Conservation (phyloP, 768 basidiomycete species). For the Podaxis sp. region DNA sequence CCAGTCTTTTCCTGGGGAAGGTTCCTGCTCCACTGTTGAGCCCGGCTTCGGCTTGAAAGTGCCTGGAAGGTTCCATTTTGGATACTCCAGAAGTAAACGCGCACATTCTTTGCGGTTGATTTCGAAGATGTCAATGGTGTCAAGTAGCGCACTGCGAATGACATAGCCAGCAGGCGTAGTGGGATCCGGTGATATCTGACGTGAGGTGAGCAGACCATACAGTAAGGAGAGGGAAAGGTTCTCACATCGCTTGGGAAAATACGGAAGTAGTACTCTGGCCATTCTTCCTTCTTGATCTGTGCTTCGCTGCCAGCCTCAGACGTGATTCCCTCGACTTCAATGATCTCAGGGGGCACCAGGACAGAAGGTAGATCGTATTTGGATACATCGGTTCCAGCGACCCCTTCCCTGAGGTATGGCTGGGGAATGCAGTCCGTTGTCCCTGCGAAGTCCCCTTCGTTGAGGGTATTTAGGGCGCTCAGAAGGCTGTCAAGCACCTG, state of each 20-base stretch:
- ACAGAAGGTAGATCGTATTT: conserved; percentile 73
- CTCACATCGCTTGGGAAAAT: conserved; percentile 60
- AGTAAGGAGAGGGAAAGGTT: neutral
- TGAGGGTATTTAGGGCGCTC: conserved; percentile 55
- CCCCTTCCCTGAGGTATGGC: conserved; percentile 39
- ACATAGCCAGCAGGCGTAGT: conserved; percentile 74
- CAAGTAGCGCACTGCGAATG: conserved; percentile 67
- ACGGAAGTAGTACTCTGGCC: conserved; percentile 67
- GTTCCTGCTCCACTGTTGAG: conserved; percentile 45
- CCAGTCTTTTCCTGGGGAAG: conserved; percentile 67
- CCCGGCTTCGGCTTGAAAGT: conserved; percentile 82
- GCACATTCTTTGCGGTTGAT: conserved; percentile 96
- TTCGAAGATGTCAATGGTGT: conserved; percentile 86
- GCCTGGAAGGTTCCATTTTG: conserved; percentile 76
- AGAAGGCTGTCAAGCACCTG: conserved; percentile 79
- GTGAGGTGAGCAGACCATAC: conserved; percentile 4
- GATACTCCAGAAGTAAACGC: conserved; percentile 77
- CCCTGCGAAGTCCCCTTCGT: conserved; percentile 55
- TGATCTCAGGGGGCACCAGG: conserved; percentile 83
- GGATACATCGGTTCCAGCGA: conserved; percentile 23
- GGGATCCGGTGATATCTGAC: conserved; percentile 73
- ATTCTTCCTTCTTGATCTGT: conserved; percentile 75
- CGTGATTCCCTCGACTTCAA: conserved; percentile 71
- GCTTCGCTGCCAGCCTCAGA: conserved; percentile 68
- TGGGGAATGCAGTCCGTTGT: conserved; percentile 54